phyloP scores from a whole-genome alignment of 169 alveolate genomes.

The Plasmodium yoelii region DNA sequence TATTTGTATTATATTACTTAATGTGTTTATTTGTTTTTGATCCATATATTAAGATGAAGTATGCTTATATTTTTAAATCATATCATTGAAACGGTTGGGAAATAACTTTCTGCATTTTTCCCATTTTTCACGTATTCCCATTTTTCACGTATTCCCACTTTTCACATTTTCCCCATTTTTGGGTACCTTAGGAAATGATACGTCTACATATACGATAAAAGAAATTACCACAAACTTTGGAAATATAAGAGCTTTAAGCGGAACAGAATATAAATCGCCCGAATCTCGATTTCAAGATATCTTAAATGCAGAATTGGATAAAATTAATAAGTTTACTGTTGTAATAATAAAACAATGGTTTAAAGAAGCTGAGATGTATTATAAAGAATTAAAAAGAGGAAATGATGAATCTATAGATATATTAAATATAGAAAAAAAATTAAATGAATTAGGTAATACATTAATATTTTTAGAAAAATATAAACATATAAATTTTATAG shows the following conservation, averaged over 20 bases:
- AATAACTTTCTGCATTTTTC: neutral
- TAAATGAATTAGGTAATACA: conserved; percentile 74
- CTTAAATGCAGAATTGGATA: conserved; percentile 83
- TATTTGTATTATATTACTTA: too few species aligned
- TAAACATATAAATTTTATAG: conserved; percentile 81
- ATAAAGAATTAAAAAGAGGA: conserved; percentile 1
- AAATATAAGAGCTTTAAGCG: conserved; percentile 81
- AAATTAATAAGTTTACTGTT: conserved; percentile 79
- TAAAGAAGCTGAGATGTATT: neutral
- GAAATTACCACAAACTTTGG: conserved; percentile 84
- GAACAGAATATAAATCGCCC: conserved; percentile 83
- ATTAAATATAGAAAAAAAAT: conserved; percentile 21
- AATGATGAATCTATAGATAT: conserved; percentile 1
- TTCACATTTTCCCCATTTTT: neutral
- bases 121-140: too few species aligned
- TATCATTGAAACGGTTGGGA: too few species aligned
- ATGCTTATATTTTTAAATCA: too few species aligned
- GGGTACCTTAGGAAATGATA: conserved; percentile 75
- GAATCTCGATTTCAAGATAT: conserved; percentile 86
- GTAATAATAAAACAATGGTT: conserved; percentile 24
- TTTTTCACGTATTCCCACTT: too few species aligned
- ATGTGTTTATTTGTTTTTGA: too few species aligned
- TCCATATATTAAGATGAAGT: too few species aligned
- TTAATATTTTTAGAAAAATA: conserved; percentile 80
- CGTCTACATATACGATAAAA: conserved; percentile 80